These are phyloP conservation scores for Lunularia cruciata DNA, from an alignment of 225 moss, liverwort and hornwort genomes.

Conservation along the genomic window DNA sequence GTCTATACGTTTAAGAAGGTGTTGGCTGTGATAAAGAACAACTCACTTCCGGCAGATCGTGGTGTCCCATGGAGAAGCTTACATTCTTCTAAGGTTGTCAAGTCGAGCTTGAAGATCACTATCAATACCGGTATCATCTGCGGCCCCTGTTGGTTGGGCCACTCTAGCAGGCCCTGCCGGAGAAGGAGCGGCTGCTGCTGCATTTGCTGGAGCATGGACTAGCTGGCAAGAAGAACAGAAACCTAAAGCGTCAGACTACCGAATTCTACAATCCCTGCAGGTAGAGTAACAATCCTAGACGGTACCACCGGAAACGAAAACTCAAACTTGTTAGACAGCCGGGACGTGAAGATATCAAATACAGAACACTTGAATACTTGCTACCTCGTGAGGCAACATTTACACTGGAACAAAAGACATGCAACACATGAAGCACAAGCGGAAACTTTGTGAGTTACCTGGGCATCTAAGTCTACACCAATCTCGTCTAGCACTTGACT, in stretches of 20 bases:
- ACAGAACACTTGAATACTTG: background rate
- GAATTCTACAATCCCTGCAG: no score
- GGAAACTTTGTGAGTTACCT: constrained; percentile 47
- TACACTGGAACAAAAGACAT: background rate
- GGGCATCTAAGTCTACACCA: constrained; percentile 91
- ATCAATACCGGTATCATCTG: constrained; percentile 85
- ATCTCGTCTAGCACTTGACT: constrained; percentile 98
- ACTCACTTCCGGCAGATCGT: background rate
- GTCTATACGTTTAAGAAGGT: background rate
- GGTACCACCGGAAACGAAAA: background rate
- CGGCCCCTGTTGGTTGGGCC: constrained; percentile 63
- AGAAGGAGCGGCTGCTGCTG: constrained; percentile 65
- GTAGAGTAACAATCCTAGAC: background rate
- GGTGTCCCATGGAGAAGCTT: constrained; percentile 19
- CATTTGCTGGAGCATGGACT: constrained; percentile 83
- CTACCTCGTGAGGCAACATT: background rate
- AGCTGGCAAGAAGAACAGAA: constrained; percentile 45
- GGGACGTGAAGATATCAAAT: background rate
- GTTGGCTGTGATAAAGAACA: background rate
- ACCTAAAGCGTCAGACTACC: no score
- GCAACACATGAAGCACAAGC: background rate
- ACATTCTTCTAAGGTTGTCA: constrained; percentile 95
- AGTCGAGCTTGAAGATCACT: constrained; percentile 96
- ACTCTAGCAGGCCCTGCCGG: constrained; percentile 79
- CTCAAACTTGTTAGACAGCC: no score